Evolutionary conservation across 208 protist species (phyloP), one percentile per base, ranked within the genome.

Genomic region (Leishmania turanica): DNA sequence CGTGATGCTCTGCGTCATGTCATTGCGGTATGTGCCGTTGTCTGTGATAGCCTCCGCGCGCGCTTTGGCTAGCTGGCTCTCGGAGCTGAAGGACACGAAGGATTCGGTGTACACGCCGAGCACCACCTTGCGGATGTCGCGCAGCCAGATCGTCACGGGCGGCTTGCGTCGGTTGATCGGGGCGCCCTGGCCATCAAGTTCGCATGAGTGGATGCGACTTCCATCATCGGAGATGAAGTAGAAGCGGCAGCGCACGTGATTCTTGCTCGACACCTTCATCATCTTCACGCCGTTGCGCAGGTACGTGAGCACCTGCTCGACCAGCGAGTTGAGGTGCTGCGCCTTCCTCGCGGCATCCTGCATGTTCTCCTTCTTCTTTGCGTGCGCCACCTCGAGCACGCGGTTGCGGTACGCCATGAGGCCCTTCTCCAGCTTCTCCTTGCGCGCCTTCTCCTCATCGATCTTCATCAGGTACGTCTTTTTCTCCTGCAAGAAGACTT

Each of bases 181-280:
- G 5, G 77, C 49, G 21, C 92, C 94, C 42, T 90, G 84, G 77
- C 89, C 83, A 84, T 97, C 93, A n/a, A 98, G 82, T 69, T 98
- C 96, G 75, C 92, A 97, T 6, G 94, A 94, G 78, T 95, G 93
- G 78, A 98, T 97, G 81, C 90, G 88, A 81, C 93, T 96, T 79
- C 86, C 86, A 85, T 97, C 93, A 4, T 97, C 93, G 58, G 95
- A 98, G 74, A 98, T 77, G 80, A 97, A 98, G 83, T 96, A 97
- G 80, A 96, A 97, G 69, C 94, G 92, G 58, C 88, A 84, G 68
- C 91, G 89, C 68, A 93, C 77, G 79, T 94, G 82, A 64, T 86
- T 92, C 66, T 93, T 94, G 81, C 92, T 92, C 51, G 91, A 95
- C 42, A 97, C 91, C 86, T 98, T 97, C n/a, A 85, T 95, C 93